Conservation (phyloP, 306 rosid genomes). For the Malus orientalis region DNA sequence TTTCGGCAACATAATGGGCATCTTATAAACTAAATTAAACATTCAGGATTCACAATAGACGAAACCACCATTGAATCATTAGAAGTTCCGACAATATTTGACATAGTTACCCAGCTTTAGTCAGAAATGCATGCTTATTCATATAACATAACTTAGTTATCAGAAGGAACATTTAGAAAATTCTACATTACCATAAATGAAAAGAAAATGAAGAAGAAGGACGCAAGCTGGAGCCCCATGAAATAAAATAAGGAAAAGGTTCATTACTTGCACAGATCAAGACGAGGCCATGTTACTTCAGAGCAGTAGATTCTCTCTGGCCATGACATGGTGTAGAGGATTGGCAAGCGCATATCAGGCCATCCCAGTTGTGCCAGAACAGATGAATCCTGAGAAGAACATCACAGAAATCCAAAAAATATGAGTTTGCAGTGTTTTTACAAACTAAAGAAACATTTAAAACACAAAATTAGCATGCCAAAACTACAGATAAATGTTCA, state of each 20-base stretch:
- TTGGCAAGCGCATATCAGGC: slow-evolving; percentile 99
- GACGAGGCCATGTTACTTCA: slow-evolving; percentile 98
- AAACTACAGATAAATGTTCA: not conserved
- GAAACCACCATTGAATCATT: not conserved
- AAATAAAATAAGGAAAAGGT: not conserved
- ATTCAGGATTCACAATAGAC: not conserved
- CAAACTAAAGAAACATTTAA: not conserved
- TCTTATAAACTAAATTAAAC: not conserved
- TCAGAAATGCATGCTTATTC: not conserved
- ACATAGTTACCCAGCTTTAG: not conserved
- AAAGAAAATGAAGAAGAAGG: not conserved
- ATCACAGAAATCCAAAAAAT: not conserved
- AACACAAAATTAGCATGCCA: not conserved
- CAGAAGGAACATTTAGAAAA: not conserved
- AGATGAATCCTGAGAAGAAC: slow-evolving; percentile 76
- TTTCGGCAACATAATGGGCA: not conserved
- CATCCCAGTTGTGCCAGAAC: slow-evolving; percentile 93
- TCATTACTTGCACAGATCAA: slow-evolving; percentile 90
- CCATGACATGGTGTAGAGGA: slow-evolving; percentile 96
- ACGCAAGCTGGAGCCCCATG: not conserved
- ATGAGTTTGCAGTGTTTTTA: slow-evolving; percentile 3
- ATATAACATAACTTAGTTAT: not conserved
- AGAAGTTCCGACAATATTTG: not conserved
- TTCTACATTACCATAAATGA: not conserved
- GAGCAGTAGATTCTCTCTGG: slow-evolving; percentile 91